Conservation (phyloP, 495 filamentous ascomycete species). For the Darksidea phi region DNA sequence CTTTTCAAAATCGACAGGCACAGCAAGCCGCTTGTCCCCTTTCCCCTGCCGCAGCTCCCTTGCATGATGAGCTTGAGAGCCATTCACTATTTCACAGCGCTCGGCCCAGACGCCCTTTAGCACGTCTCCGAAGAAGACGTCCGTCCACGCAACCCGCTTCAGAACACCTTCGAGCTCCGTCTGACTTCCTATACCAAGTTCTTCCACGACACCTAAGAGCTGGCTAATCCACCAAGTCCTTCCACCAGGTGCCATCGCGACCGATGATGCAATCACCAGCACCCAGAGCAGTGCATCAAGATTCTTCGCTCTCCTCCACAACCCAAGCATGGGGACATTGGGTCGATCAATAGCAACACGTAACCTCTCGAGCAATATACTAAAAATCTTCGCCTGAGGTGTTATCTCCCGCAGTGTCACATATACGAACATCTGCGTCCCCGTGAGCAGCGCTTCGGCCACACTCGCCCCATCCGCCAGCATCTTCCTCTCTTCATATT, state of each 20-base stretch:
- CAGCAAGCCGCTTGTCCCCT: not conserved
- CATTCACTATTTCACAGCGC: not conserved
- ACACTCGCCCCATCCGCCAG: slow-evolving; percentile 24
- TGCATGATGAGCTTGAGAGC: not conserved
- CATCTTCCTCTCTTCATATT: slow-evolving; percentile 1
- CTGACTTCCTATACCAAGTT: slow-evolving; percentile 5
- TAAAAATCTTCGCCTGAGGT: slow-evolving; percentile 22
- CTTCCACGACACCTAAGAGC: slow-evolving; percentile 10
- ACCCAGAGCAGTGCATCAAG: slow-evolving; percentile 27
- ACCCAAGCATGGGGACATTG: not conserved
- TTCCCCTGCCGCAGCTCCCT: not conserved
- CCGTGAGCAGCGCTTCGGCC: slow-evolving; percentile 20
- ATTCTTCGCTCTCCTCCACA: slow-evolving; percentile 24
- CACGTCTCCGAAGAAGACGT: slow-evolving; percentile 19
- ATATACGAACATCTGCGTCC: slow-evolving; percentile 26
- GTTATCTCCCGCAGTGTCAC: slow-evolving; percentile 22
- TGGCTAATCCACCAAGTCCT: slow-evolving; percentile 17
- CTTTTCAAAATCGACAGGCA: slow-evolving; percentile 6
- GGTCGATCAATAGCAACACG: slow-evolving; percentile 17
- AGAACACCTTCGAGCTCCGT: slow-evolving; percentile 7
- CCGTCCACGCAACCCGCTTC: slow-evolving; percentile 27
- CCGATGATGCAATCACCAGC: slow-evolving; percentile 16
- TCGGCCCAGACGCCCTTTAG: slow-evolving; percentile 12
- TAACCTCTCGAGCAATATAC: slow-evolving; percentile 23
- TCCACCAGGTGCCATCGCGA: slow-evolving; percentile 1